Evolutionary conservation across 2,329 filamentous ascomycete species (phyloP), one percentile per base, ranked within the genome.

Genomic region (Clarireedia sp.): DNA sequence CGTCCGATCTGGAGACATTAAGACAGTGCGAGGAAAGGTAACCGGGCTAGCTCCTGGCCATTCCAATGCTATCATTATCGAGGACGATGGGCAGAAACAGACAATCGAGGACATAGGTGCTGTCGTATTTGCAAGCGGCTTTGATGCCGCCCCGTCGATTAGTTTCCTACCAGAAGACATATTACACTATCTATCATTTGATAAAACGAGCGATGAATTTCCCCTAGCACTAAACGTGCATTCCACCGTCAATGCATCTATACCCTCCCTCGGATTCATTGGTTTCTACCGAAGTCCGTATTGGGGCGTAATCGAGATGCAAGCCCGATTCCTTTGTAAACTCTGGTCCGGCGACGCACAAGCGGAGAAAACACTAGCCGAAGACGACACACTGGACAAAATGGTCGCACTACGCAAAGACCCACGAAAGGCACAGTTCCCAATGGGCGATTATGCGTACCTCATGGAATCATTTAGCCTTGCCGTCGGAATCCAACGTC

Each of bases 281-380:
- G 89, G 89, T 0, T 90, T 90, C 70, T 95, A 95, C 66, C 80
- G 89, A 58, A 87, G 87, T 0, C 88, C 89, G 0, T 94, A 89
- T 68, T 95, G 89, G 89, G 86, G 86, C 1, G 83, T 90, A 0
- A 90, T 92, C 78, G 89, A 94, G 68, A 88, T 90, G 85, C 89
- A 95, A 70, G 85, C 89, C 2, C 79, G 86, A 1, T 78, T 87
- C 59, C 72, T 91, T 5, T 76, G 83, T 0, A 69, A 77, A 12
- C 67, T 81, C 10, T 91, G 87, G 86, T 70, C 65, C 14, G 57
- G 61, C 5, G 60, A 58, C 51, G 37, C 33, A 1, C 55, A 62
- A 49, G 64, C 63, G 9, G 55, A 16, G 14, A 68, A 62, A 60
- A 66, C 51, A 17, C 62, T 65, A 48, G 56, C 53, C 3, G 46